Percentiles rank a stretch among this genome's conserved stretches.
phyloP scores from a whole-genome alignment of 1,284 basidiomycete genomes.

The Rhodotorula sp. region DNA sequence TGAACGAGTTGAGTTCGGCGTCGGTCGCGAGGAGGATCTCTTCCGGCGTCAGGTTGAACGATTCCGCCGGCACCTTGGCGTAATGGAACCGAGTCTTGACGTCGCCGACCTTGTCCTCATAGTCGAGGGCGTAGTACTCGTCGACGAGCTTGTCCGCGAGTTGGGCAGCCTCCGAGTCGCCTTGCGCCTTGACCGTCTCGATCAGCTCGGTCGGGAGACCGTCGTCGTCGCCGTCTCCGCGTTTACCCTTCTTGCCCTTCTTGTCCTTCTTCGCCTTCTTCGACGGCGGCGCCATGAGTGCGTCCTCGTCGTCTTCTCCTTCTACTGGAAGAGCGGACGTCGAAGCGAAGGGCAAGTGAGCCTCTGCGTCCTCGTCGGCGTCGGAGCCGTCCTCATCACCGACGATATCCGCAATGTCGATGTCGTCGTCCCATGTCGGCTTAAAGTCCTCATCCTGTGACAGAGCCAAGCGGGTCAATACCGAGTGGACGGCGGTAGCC shows the following conservation, averaged over 20 bases:
- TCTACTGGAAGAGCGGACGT: constrained; percentile 45
- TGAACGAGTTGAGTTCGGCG: constrained; percentile 85
- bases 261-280: constrained; percentile 61
- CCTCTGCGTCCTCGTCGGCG: constrained; percentile 55
- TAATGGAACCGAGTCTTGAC: constrained; percentile 94
- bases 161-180: constrained; percentile 49
- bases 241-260: constrained; percentile 69
- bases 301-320: constrained; percentile 42
- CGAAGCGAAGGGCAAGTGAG: constrained; percentile 41
- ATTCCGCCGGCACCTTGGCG: constrained; percentile 64
- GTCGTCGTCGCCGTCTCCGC: constrained; percentile 39
- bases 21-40: constrained; percentile 94
- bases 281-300: constrained; percentile 48
- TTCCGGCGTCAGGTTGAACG: constrained; percentile 72
- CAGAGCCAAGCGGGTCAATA: not conserved
- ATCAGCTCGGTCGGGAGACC: constrained; percentile 37
- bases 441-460: constrained; percentile 61
- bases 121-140: constrained; percentile 83
- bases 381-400: constrained; percentile 54
- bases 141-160: constrained; percentile 82
- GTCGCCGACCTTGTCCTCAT: constrained; percentile 92
- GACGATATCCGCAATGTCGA: constrained; percentile 71
- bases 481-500: no score
- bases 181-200: constrained; percentile 31
- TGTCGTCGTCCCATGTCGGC: constrained; percentile 85